A percentile compares a stretch with the other conserved stretches of the same genome.
Evolutionary conservation across 306 rosid genomes (phyloP).

Genomic region (Elaeagnus macrophylla): DNA sequence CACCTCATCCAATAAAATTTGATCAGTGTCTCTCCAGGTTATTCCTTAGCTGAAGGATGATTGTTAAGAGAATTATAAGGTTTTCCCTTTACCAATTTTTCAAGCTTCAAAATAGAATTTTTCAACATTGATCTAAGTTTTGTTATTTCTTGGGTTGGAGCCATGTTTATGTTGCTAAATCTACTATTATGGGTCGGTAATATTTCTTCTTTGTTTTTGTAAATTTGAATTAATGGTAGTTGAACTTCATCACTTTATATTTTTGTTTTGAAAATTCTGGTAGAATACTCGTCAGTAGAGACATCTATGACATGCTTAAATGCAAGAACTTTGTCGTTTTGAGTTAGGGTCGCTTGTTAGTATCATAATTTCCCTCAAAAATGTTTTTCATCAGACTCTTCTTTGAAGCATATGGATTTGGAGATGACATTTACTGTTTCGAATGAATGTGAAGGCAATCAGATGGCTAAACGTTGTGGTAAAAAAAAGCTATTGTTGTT

Average conservation of each 20-base stretch:
- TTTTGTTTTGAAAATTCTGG: slow-evolving; percentile 6
- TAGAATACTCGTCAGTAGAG: slow-evolving; percentile 61
- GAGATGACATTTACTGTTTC: slow-evolving; percentile 41
- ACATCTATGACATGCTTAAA: slow-evolving; percentile 19
- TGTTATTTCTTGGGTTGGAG: too few species aligned
- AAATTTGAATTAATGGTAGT: too few species aligned
- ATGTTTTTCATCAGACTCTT: slow-evolving; percentile 47
- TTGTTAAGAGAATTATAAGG: slow-evolving; percentile 61
- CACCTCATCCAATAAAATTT: too few species aligned
- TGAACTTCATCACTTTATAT: background rate
- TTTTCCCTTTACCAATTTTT: slow-evolving; percentile 11
- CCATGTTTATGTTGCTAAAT: too few species aligned
- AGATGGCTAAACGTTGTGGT: slow-evolving; percentile 31
- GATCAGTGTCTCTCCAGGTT: slow-evolving; percentile 44
- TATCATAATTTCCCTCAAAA: background rate
- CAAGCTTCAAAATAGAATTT: background rate
- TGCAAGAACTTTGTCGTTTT: background rate
- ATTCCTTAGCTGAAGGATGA: slow-evolving; percentile 56
- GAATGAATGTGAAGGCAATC: slow-evolving; percentile 30
- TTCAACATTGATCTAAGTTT: background rate
- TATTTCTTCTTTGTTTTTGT: too few species aligned
- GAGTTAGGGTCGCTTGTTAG: too few species aligned
- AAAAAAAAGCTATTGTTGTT: slow-evolving; percentile 34
- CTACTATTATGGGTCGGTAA: too few species aligned
- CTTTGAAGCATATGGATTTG: slow-evolving; percentile 79